Evolutionary conservation across 306 rosid species (phyloP).

Genomic region (Sicyos edulis): DNA sequence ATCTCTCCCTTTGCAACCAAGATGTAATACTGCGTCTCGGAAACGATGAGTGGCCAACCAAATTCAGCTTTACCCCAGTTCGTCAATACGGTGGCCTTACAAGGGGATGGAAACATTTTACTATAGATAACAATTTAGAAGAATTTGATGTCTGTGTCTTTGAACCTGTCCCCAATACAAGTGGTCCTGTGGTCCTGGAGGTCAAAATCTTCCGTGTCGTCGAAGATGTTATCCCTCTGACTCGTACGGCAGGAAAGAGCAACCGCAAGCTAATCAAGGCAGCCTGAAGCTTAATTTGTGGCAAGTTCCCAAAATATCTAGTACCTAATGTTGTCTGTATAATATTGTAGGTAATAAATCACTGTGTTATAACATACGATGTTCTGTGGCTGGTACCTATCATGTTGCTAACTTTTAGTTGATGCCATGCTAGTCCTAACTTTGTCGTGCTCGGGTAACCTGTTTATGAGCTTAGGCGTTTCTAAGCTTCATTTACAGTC

Average conservation of each 20-base stretch:
- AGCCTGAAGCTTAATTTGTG: not conserved
- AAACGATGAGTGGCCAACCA: slow-evolving; percentile 35
- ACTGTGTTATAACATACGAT: not conserved
- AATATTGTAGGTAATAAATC: not conserved
- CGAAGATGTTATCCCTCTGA: slow-evolving; percentile 33
- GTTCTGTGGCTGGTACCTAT: not conserved
- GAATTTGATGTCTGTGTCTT: slow-evolving; percentile 58
- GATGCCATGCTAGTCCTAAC: not conserved
- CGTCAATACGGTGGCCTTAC: slow-evolving; percentile 45
- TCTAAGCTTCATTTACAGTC: not conserved
- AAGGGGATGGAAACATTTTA: slow-evolving; percentile 60
- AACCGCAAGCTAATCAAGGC: slow-evolving; percentile 19
- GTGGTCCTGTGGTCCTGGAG: slow-evolving; percentile 30
- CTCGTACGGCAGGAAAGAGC: slow-evolving; percentile 12
- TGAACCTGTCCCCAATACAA: slow-evolving; percentile 26
- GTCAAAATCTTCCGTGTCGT: slow-evolving; percentile 56
- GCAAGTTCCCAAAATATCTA: slow-evolving; percentile 7
- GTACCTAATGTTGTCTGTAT: slow-evolving; percentile 8
- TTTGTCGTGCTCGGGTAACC: not conserved
- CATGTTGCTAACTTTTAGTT: not conserved
- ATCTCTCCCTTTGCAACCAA: slow-evolving; percentile 32
- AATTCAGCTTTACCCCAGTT: slow-evolving; percentile 24
- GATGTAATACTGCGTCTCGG: slow-evolving; percentile 42
- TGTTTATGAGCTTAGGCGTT: not conserved
- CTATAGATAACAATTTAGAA: slow-evolving; percentile 53